Evolutionary conservation across 208 protist genomes (phyloP).

Genomic region (Trypanosomatidae sp.): DNA sequence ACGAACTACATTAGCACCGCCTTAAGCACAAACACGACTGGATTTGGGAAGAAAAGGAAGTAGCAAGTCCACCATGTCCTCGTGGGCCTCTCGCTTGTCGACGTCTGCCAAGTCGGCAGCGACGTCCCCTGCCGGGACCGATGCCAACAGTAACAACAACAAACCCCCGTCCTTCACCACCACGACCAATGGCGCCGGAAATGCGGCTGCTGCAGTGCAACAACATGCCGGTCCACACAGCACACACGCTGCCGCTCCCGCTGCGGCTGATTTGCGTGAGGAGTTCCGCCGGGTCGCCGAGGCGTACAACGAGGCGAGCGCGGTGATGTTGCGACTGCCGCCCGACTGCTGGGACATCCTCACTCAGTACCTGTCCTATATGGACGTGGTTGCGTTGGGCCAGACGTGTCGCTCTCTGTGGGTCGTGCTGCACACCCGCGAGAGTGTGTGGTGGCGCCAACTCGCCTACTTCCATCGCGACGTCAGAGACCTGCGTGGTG

Average conservation of each 20-base stretch:
- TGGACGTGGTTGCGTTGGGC: constrained; percentile 44
- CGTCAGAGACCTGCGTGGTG: constrained; percentile 48
- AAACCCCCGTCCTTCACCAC: no score
- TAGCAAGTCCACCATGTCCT: no score
- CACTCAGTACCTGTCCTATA: constrained; percentile 39
- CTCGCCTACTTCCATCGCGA: constrained; percentile 59
- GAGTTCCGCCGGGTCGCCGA: constrained; percentile 35
- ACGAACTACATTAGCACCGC: no score
- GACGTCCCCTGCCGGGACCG: background rate
- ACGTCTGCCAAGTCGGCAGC: constrained; percentile 14
- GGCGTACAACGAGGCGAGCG: constrained; percentile 19
- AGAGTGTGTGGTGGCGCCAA: constrained; percentile 71
- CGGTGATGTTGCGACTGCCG: constrained; percentile 32
- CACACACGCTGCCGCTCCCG: background rate
- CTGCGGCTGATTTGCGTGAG: constrained; percentile 1
- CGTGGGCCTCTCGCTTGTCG: constrained; percentile 40
- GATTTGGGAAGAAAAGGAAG: no score
- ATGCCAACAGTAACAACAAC: no score
- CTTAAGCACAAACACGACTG: no score
- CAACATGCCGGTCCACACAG: no score
- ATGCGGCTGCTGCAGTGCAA: no score
- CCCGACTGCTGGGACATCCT: constrained; percentile 46
- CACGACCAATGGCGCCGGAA: no score
- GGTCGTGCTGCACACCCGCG: constrained; percentile 34
- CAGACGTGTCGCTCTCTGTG: constrained; percentile 55